phyloP scores from a whole-genome alignment of 1,284 basidiomycete genomes.

The Coniferiporia weirii region DNA sequence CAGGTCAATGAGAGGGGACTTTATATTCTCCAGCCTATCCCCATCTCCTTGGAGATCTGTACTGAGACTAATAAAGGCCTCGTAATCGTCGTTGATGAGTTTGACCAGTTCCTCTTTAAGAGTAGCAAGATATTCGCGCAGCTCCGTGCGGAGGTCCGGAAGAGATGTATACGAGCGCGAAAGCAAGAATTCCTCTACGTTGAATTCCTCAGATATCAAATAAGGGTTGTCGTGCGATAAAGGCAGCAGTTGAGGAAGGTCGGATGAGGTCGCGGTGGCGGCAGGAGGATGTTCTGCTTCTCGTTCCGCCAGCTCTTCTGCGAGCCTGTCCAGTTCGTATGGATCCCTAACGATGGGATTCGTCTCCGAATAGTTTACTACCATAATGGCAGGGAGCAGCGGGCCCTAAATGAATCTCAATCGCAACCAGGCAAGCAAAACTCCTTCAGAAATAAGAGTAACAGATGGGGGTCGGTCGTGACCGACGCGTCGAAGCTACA shows the following conservation, averaged over 20 bases:
- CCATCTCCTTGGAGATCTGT: conserved; percentile 86
- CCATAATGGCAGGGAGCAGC: background rate
- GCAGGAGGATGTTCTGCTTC: conserved; percentile 34
- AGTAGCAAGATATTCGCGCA: conserved; percentile 77
- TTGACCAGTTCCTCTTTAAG: conserved; percentile 91
- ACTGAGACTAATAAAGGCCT: conserved; percentile 93
- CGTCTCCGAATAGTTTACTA: background rate
- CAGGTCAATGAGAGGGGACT: conserved; percentile 60
- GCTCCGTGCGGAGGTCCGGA: conserved; percentile 80
- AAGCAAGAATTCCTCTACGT: conserved; percentile 85
- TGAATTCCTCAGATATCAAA: conserved; percentile 64
- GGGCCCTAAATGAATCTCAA: background rate
- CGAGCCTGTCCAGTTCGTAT: conserved; percentile 63
- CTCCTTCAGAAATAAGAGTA: no score
- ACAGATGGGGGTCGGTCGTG: no score
- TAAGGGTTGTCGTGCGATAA: conserved; percentile 77
- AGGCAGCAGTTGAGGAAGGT: conserved; percentile 65
- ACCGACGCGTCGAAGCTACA: no score
- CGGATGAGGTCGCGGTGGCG: conserved; percentile 28
- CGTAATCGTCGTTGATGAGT: conserved; percentile 97
- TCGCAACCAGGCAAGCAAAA: no score
- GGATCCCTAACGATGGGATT: conserved; percentile 36
- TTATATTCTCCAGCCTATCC: conserved; percentile 59
- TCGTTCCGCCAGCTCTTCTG: conserved; percentile 62
- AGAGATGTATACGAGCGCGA: conserved; percentile 84